These are phyloP conservation scores for Trifolium pratense DNA, from an alignment of 306 rosid genomes.

Conservation along the genomic window DNA sequence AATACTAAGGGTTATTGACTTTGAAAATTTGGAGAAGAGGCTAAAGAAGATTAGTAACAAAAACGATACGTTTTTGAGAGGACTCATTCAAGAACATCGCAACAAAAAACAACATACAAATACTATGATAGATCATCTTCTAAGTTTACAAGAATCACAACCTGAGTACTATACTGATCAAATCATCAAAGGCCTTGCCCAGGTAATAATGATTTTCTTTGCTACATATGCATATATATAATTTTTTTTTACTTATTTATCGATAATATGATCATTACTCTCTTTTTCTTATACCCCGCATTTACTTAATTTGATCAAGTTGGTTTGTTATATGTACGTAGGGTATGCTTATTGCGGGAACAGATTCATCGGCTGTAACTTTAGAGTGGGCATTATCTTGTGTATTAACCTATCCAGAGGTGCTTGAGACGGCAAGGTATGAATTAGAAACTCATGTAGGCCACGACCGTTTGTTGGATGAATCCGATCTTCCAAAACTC, in stretches of 20 bases:
- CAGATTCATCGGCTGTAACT: constrained; percentile 51
- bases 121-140: constrained; percentile 42
- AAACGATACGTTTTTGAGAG: constrained; percentile 16
- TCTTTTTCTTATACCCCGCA: too few species aligned
- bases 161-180: constrained; percentile 34
- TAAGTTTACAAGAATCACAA: constrained; percentile 33
- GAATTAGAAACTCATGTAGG: constrained; percentile 51
- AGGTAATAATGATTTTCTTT: constrained; percentile 10
- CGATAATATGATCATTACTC: too few species aligned
- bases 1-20: constrained; percentile 13
- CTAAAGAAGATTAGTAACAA: background rate
- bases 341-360: constrained; percentile 54
- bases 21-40: constrained; percentile 28
- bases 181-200: constrained; percentile 37
- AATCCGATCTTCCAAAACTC: constrained; percentile 48
- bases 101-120: background rate
- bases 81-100: constrained; percentile 33
- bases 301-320: background rate
- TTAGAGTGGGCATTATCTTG: constrained; percentile 50
- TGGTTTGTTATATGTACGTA: background rate
- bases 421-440: constrained; percentile 36
- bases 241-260: too few species aligned
- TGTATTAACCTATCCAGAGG: constrained; percentile 47
- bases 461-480: constrained; percentile 46
- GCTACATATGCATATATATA: background rate